These are phyloP conservation scores for Colletotrichum sidae DNA, from an alignment of 2,329 filamentous ascomycete species.

Conservation along the genomic window DNA sequence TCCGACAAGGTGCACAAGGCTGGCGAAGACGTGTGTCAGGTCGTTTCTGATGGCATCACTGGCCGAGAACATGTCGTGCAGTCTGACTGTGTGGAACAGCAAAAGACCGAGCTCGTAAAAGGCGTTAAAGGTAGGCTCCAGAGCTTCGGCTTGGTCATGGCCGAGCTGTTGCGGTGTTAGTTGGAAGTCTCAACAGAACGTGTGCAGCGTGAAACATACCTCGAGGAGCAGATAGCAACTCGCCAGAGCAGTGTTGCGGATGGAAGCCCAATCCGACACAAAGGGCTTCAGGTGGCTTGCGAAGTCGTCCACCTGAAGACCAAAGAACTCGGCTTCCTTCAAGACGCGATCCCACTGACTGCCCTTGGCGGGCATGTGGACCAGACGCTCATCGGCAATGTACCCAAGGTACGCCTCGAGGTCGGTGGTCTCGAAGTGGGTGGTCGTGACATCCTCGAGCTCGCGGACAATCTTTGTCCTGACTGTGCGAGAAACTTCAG, in stretches of 20 bases:
- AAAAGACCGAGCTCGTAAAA: constrained; percentile 53
- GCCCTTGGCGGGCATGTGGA: constrained; percentile 54
- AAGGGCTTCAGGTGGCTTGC: constrained; percentile 47
- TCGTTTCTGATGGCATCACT: constrained; percentile 46
- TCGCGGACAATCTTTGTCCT: constrained; percentile 21
- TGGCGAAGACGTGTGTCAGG: constrained; percentile 49
- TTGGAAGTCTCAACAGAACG: too few species aligned
- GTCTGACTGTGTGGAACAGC: constrained; percentile 50
- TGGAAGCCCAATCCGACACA: constrained; percentile 40
- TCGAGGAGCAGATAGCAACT: constrained; percentile 53
- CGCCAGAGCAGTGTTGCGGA: constrained; percentile 46
- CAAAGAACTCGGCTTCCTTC: constrained; percentile 54
- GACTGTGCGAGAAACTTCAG: constrained; percentile 12
- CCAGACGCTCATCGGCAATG: constrained; percentile 53
- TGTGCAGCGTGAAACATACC: constrained; percentile 40
- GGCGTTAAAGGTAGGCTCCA: constrained; percentile 52
- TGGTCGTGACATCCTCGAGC: constrained; percentile 21
- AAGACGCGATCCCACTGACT: constrained; percentile 55
- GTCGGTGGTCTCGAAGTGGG: constrained; percentile 22
- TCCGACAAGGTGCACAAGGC: constrained; percentile 49
- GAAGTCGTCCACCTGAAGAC: constrained; percentile 52
- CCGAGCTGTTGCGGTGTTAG: constrained; percentile 46
- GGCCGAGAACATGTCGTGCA: constrained; percentile 50
- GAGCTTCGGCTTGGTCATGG: constrained; percentile 50
- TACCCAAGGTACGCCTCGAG: constrained; percentile 46